Base-by-base conservation (phyloP, 192 early-diverging fungal species). In the Funneliformis geosporum region DNA sequence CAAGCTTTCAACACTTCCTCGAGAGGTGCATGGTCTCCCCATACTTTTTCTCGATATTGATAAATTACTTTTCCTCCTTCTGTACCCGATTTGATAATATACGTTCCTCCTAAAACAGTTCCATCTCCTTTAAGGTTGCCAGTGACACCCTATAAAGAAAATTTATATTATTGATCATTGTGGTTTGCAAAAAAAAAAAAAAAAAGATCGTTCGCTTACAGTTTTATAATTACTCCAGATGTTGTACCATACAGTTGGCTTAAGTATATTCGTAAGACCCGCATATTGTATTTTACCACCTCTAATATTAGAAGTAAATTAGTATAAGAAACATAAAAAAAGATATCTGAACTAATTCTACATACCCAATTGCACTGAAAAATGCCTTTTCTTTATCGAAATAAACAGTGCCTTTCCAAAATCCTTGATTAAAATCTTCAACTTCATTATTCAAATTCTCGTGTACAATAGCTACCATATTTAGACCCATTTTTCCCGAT, bases 101-200 rank as follows among this genome's bases (percentile, higher is more conserved):
- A 82, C 6, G 85, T 25, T 27, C 87, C 87, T 9, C 87, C 87
- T 5, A 86, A 79, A 72, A 85, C 84, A 23, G 81, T 79, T 75
- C 87, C 87, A 6, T 88, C 82, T 23, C 87, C 87, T 11, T 81
- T 82, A 72, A 85, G 82, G 67, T 88, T 86, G 38, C 87, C 85
- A 60, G 68, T 64, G 43, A 85, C 83, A 1, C 82, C 84, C 25
- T 83, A 78, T 25, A 44, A 21, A 21, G 79, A 78, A 73, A 82
- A 43, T 43, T 44, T 44, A 44, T 44, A 44, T 7, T 44, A 9
- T 44, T 44, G 9, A 44, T 44, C 5, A 0, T 5, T 9, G 9
- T 10, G 5, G 8, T 23, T 38, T 0, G 33, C 6, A 28, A 38
- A 33, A 68, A 68, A 5, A 10, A 68, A 28, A 68, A 33, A 62